A percentile compares a stretch with the other conserved stretches of the same genome.
Evolutionary conservation across 495 filamentous ascomycete species (phyloP).

Genomic region (Apodospora peruviana): DNA sequence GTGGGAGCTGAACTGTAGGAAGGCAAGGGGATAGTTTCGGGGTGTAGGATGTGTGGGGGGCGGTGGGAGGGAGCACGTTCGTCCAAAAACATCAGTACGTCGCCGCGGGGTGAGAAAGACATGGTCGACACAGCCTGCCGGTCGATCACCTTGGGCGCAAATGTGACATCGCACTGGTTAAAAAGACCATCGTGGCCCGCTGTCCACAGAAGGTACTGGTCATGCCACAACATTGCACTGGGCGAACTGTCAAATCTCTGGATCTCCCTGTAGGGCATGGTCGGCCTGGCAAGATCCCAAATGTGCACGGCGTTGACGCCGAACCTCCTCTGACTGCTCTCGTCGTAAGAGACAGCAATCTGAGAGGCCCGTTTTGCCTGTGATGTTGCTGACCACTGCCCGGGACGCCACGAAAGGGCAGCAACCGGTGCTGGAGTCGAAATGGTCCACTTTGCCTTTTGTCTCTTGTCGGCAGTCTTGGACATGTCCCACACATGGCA

Average conservation of each 20-base stretch:
- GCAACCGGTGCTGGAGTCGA: slow-evolving; percentile 58
- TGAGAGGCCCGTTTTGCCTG: slow-evolving; percentile 56
- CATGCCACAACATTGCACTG: slow-evolving; percentile 81
- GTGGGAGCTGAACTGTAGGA: slow-evolving; percentile 40
- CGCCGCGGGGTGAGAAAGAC: slow-evolving; percentile 55
- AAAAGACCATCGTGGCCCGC: slow-evolving; percentile 80
- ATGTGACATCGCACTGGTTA: slow-evolving; percentile 81
- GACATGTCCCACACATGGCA: slow-evolving; percentile 93
- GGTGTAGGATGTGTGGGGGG: slow-evolving; percentile 26
- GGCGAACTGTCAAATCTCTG: slow-evolving; percentile 66
- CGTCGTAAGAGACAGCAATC: slow-evolving; percentile 48
- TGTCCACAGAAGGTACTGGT: slow-evolving; percentile 86
- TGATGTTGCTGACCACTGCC: slow-evolving; percentile 63
- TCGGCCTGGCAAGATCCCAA: slow-evolving; percentile 87
- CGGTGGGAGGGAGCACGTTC: slow-evolving; percentile 36
- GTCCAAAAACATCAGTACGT: slow-evolving; percentile 53
- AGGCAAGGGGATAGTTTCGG: slow-evolving; percentile 20
- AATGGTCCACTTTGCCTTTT: slow-evolving; percentile 65
- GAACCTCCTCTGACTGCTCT: slow-evolving; percentile 39
- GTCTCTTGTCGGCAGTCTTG: slow-evolving; percentile 66
- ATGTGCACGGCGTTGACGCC: slow-evolving; percentile 73
- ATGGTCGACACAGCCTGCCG: slow-evolving; percentile 59
- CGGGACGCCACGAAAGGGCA: slow-evolving; percentile 80
- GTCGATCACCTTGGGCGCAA: slow-evolving; percentile 73
- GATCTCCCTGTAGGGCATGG: slow-evolving; percentile 82